Percentiles rank a stretch among this genome's conserved stretches.
phyloP scores from a whole-genome alignment of 169 alveolate genomes.

The Eimeria mitis region DNA sequence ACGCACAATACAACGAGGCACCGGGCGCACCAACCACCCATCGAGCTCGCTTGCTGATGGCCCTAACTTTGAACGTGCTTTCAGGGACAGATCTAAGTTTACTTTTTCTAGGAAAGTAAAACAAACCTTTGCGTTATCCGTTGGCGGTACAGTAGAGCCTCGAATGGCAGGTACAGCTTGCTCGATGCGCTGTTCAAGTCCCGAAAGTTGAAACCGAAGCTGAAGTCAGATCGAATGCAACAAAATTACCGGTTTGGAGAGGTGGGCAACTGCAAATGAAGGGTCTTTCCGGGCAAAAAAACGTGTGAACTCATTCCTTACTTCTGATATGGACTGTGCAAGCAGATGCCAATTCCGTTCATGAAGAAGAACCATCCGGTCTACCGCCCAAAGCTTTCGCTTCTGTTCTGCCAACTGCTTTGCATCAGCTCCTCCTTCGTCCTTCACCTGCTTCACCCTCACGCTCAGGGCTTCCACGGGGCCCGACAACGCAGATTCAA shows the following conservation, averaged over 20 bases:
- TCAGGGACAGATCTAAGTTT: neutral
- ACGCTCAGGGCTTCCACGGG: constrained; percentile 20
- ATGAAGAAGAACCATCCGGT: constrained; percentile 40
- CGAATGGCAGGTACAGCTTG: constrained; percentile 12
- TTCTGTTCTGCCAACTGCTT: constrained; percentile 39
- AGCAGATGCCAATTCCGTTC: constrained; percentile 64
- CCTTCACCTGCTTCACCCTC: constrained; percentile 7
- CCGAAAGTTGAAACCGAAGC: constrained; percentile 56
- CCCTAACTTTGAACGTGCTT: neutral
- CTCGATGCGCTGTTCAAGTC: constrained; percentile 57
- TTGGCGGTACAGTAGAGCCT: constrained; percentile 34
- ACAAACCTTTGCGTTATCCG: constrained; percentile 25
- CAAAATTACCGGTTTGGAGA: neutral
- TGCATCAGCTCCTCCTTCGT: constrained; percentile 53
- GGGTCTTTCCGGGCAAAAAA: neutral
- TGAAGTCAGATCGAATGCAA: neutral
- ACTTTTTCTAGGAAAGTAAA: neutral
- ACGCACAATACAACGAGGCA: neutral
- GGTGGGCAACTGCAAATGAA: neutral
- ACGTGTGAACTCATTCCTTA: neutral
- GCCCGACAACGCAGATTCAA: constrained; percentile 61
- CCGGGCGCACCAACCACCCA: neutral
- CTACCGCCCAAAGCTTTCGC: constrained; percentile 49
- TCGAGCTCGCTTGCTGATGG: neutral
- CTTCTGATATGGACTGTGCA: constrained; percentile 57